Evolutionary conservation across 2,329 filamentous ascomycete species (phyloP).

Genomic region (Botrytis fragariae): DNA sequence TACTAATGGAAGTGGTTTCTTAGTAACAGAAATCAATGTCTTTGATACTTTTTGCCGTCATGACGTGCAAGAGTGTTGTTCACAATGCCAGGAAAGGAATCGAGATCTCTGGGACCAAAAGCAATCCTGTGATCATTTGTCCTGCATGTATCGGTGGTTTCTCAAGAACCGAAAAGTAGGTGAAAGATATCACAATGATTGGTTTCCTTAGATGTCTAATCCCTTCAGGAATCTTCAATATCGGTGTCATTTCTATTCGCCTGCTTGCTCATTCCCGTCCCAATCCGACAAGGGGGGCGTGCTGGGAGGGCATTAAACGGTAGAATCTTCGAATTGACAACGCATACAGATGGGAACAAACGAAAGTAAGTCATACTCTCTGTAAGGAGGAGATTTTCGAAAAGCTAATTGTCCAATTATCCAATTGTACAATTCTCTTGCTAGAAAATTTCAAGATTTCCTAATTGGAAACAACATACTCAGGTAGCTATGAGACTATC

Average conservation of each 20-base stretch:
- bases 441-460: background rate
- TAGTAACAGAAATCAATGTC: too few relatives aligned
- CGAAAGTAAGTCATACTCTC: background rate
- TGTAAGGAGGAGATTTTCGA: background rate
- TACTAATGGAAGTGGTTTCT: background rate
- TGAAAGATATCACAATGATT: constrained; percentile 1
- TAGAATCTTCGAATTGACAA: constrained; percentile 20
- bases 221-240: background rate
- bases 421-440: background rate
- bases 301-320: background rate
- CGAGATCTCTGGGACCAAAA: constrained; percentile 16
- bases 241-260: constrained; percentile 16
- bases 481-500: background rate
- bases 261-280: constrained; percentile 6
- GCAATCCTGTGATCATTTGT: constrained; percentile 18
- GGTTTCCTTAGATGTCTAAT: background rate
- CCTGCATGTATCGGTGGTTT: background rate
- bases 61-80: constrained; percentile 2
- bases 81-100: constrained; percentile 1
- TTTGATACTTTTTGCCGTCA: background rate
- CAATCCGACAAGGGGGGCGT: constrained; percentile 5
- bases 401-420: background rate
- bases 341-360: constrained; percentile 16
- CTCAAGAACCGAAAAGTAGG: background rate
- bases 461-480: background rate